Base-by-base conservation (phyloP, 2,329 filamentous ascomycete species). In the Penicillium paneum region DNA sequence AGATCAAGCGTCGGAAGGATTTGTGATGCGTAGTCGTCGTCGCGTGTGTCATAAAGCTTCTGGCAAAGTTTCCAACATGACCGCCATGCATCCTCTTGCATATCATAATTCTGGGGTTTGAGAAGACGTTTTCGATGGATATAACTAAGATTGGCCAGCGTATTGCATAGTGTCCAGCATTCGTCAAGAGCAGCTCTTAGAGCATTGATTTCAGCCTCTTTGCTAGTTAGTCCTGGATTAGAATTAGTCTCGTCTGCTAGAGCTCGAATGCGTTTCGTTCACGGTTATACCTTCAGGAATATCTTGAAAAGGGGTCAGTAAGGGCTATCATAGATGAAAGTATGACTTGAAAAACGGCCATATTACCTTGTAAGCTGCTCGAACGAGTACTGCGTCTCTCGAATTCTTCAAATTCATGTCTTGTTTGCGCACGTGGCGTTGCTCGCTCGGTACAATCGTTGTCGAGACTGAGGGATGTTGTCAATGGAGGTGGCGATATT, bases 141-240 rank as follows among this genome's bases (percentile, higher is more conserved):
- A 17, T 89, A 92, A 71, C 91, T 96, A 17, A 96, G 79, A 60
- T 83, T 90, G 21, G 91, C 90, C 31, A 97, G 78, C 0, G 91
- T 96, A 68, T 96, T 97, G 76, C 92, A 97, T 13, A 97, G 77
- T 0, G 88, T 95, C 92, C 92, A 97, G 73, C 91, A 96, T 75
- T 96, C 90, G 58, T 88, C 84, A 15, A 97, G 79, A 2, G 91
- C 90, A 29, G 84, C 84, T 58, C 84, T 84, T n/a, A 96, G 77
- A 8, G 88, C 87, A 56, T 81, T 83, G 31, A 80, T 79, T 65
- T 80, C 79, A 42, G 83, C 77, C 52, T 86, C 80, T 29, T 79
- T 78, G 53, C 87, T 80, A 2, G 69, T 66, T 31, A 73, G 60
- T 19, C 72, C 74, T 70, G 77, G 43, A 21, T 61, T 50, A 17